These are phyloP conservation scores for Apiospora kogelbergensis DNA, from an alignment of 2,329 filamentous ascomycete species.

Conservation along the genomic window DNA sequence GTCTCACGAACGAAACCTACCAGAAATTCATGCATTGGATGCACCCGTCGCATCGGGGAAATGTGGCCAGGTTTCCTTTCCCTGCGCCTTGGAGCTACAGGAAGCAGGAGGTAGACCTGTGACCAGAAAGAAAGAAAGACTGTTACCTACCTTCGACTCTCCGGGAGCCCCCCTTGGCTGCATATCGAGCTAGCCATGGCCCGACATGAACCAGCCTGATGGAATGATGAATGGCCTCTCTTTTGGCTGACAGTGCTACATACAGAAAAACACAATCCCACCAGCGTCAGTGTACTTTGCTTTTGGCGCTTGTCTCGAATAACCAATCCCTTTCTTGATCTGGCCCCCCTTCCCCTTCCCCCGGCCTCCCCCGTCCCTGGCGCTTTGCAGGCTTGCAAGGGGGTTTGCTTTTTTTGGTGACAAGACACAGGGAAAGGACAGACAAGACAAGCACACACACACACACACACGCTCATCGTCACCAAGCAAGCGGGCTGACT, in stretches of 20 bases:
- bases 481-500: conserved; percentile 4
- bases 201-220: conserved; percentile 5
- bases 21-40: neutral
- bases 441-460: neutral
- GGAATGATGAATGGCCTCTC: neutral
- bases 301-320: neutral
- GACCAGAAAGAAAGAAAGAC: neutral
- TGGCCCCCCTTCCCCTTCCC: neutral
- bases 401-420: neutral
- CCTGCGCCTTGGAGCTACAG: neutral
- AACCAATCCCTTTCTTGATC: neutral
- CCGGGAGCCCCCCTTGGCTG: neutral
- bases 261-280: neutral
- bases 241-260: neutral
- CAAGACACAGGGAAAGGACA: neutral
- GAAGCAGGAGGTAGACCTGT: neutral
- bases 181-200: neutral
- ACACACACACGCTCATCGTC: neutral
- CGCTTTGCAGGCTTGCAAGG: neutral
- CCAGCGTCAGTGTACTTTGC: neutral
- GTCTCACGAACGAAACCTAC: neutral
- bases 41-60: neutral
- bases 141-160: neutral
- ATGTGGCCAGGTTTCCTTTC: neutral
- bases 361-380: neutral